These are phyloP conservation scores for Themeda triandra DNA, from an alignment of 176 grass and related monocot species.

Conservation along the genomic window DNA sequence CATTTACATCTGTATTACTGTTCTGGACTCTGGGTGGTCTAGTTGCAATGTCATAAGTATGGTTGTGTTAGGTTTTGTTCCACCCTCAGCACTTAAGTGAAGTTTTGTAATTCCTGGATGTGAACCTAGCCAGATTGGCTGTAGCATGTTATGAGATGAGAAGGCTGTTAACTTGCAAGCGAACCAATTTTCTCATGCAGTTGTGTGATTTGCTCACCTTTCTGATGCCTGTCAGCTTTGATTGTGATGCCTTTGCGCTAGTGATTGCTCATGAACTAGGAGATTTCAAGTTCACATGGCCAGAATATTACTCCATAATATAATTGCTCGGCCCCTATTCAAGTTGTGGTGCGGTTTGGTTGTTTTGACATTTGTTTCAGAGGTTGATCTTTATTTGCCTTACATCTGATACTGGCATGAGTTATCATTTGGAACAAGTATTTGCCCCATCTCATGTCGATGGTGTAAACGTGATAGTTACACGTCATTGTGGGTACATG, in stretches of 20 bases:
- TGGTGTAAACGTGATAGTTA: neutral
- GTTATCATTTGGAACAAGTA: neutral
- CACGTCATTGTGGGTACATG: neutral
- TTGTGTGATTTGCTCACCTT: neutral
- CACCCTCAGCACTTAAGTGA: neutral
- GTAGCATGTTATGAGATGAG: slow-evolving; percentile 38
- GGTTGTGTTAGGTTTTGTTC: slow-evolving; percentile 18
- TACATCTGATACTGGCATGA: neutral
- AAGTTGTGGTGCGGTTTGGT: neutral
- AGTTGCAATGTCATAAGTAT: slow-evolving; percentile 24
- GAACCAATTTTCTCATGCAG: neutral
- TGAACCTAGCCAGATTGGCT: slow-evolving; percentile 28
- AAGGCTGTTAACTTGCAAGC: slow-evolving; percentile 12
- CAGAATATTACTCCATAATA: neutral
- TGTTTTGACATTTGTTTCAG: neutral
- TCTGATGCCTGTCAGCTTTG: neutral
- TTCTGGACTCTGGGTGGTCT: slow-evolving; percentile 11
- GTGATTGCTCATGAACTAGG: neutral
- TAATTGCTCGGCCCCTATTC: neutral
- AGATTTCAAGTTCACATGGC: neutral
- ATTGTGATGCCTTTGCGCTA: neutral
- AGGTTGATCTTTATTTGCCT: neutral
- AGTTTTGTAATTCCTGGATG: slow-evolving; percentile 28
- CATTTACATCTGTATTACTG: slow-evolving; percentile 7
- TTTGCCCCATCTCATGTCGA: neutral